A percentile compares a stretch with the other conserved stretches of the same genome.
These are phyloP conservation scores for Xylaria sp. DNA, from an alignment of 2,329 filamentous ascomycete genomes.

Conservation along the genomic window DNA sequence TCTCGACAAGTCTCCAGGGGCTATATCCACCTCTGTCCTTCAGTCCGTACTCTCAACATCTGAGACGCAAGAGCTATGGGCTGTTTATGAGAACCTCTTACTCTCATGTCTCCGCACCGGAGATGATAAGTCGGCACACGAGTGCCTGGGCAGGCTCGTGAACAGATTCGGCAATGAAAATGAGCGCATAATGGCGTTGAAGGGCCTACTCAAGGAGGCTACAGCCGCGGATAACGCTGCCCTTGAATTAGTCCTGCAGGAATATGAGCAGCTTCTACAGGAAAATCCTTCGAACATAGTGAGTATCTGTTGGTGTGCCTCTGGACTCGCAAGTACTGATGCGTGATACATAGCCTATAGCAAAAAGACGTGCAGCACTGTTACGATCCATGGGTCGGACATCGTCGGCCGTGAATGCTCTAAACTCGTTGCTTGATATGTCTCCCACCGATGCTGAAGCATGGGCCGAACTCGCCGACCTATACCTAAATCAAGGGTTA, in stretches of 20 bases:
- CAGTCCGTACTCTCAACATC: conserved; percentile 58
- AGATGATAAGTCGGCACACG: conserved; percentile 77
- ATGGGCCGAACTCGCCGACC: conserved; percentile 88
- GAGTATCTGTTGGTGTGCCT: conserved; percentile 43
- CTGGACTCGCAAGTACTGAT: conserved; percentile 9
- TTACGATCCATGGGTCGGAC: conserved; percentile 74
- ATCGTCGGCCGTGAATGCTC: conserved; percentile 73
- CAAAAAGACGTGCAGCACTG: conserved; percentile 83
- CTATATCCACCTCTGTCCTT: conserved; percentile 60
- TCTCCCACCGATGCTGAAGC: conserved; percentile 90
- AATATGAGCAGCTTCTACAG: conserved; percentile 77
- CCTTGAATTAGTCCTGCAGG: conserved; percentile 72
- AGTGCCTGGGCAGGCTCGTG: conserved; percentile 76
- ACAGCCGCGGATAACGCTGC: conserved; percentile 69
- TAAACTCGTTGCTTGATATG: conserved; percentile 78
- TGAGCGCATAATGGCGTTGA: conserved; percentile 83
- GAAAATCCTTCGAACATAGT: conserved; percentile 82
- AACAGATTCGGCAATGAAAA: conserved; percentile 83
- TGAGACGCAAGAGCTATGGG: conserved; percentile 84
- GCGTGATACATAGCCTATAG: conserved; percentile 65
- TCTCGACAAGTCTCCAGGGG: conserved; percentile 59
- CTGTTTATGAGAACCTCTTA: conserved; percentile 84
- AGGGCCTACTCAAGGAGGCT: conserved; percentile 85
- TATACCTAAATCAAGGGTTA: conserved; percentile 81
- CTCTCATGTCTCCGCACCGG: conserved; percentile 83